Conservation (phyloP, 176 grass and related monocot species). For the Carex kokanica region DNA sequence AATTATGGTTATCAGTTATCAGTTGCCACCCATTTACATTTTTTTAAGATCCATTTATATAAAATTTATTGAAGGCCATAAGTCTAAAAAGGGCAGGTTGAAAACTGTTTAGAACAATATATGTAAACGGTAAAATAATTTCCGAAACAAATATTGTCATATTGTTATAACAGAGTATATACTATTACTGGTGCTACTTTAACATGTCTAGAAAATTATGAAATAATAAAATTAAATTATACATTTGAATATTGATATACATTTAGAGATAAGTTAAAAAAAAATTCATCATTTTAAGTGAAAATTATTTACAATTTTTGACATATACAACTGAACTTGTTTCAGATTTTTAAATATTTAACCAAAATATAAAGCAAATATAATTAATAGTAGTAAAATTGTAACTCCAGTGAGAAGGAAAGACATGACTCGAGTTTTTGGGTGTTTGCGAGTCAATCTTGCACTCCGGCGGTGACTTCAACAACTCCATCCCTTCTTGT, state of each 20-base stretch:
- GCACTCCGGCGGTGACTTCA: conserved; percentile 43
- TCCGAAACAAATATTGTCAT: background rate
- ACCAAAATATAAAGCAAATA: too few species aligned
- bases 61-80: background rate
- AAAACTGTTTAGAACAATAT: too few species aligned
- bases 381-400: too few species aligned
- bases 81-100: too few species aligned
- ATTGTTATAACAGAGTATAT: background rate
- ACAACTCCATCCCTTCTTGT: conserved; percentile 74
- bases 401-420: too few species aligned
- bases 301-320: too few species aligned
- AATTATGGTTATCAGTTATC: background rate
- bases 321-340: too few species aligned
- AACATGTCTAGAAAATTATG: background rate
- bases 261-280: too few species aligned
- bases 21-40: background rate
- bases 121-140: too few species aligned
- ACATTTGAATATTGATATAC: background rate
- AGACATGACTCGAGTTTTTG: too few species aligned
- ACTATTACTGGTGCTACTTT: background rate
- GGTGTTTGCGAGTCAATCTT: conserved; percentile 42
- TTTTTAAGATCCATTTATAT: background rate
- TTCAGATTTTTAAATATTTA: too few species aligned
- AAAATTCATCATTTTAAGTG: too few species aligned
- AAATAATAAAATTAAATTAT: background rate